A percentile compares a stretch with the other conserved stretches of the same genome.
Evolutionary conservation across 768 basidiomycete species (phyloP).

Genomic region (Tricholoma bakamatsutake): DNA sequence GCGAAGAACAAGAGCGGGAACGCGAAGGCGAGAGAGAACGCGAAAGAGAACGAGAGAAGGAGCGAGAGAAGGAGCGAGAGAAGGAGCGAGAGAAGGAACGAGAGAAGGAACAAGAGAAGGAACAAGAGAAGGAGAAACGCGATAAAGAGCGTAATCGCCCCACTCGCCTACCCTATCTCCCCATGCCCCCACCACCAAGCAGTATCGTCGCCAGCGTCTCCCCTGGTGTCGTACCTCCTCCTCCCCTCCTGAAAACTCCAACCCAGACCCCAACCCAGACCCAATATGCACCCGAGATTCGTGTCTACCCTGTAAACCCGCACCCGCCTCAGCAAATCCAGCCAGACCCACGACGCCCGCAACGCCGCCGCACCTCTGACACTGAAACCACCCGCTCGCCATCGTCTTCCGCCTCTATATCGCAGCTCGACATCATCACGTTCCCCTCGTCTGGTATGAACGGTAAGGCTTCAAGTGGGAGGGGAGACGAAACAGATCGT

Average conservation of each 20-base stretch:
- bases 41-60: too few species aligned
- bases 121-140: background rate
- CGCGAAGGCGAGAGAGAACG: background rate
- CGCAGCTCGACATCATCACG: conserved; percentile 12
- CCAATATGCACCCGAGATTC: conserved; percentile 4
- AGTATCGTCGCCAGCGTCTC: background rate
- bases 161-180: conserved; percentile 9
- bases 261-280: conserved; percentile 2
- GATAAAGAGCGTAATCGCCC: conserved; percentile 1
- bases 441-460: conserved; percentile 6
- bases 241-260: background rate
- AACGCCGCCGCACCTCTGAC: conserved; percentile 10
- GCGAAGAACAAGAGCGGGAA: background rate
- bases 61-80: background rate
- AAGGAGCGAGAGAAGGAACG: background rate
- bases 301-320: background rate
- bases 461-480: background rate
- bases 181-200: conserved; percentile 14
- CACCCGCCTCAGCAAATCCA: conserved; percentile 13
- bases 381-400: conserved; percentile 9
- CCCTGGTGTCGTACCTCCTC: background rate
- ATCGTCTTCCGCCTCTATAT: conserved; percentile 8
- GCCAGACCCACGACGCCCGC: conserved; percentile 4
- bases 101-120: background rate
- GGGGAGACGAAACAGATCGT: conserved; percentile 1